A percentile compares a stretch with the other conserved stretches of the same genome.
Evolutionary conservation across 2,329 filamentous ascomycete species (phyloP).

Genomic region (Juglanconis oblonga): DNA sequence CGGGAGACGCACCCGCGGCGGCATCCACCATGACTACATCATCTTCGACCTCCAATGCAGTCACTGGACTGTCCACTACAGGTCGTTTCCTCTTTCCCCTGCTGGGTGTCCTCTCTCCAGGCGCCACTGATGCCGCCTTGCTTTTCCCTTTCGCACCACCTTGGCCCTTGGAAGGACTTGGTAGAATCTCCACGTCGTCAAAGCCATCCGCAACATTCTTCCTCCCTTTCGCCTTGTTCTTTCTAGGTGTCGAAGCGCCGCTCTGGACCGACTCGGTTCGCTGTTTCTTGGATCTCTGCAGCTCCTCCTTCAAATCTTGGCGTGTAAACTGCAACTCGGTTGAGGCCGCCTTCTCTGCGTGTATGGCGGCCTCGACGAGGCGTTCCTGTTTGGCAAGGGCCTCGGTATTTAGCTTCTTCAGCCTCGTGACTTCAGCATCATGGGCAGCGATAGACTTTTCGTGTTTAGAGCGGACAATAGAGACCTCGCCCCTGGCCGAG

Average conservation of each 20-base stretch:
- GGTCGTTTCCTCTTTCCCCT: constrained; percentile 70
- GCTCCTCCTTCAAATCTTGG: constrained; percentile 65
- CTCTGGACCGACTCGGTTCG: constrained; percentile 41
- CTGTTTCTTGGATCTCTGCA: constrained; percentile 37
- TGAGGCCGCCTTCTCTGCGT: constrained; percentile 61
- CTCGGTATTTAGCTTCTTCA: constrained; percentile 64
- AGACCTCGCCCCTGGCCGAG: constrained; percentile 67
- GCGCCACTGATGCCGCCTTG: constrained; percentile 35
- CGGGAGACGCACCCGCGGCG: not conserved
- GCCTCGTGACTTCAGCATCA: constrained; percentile 57
- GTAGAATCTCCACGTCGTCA: constrained; percentile 60
- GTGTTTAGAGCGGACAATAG: constrained; percentile 71
- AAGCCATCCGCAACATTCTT: constrained; percentile 69
- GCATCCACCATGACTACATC: constrained; percentile 29
- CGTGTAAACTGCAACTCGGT: constrained; percentile 72
- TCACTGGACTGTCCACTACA: constrained; percentile 62
- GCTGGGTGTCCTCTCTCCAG: constrained; percentile 57
- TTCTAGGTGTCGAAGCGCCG: constrained; percentile 58
- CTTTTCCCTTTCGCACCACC: constrained; percentile 34
- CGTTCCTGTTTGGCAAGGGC: constrained; percentile 61
- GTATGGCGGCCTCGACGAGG: constrained; percentile 61
- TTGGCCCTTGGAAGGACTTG: constrained; percentile 52
- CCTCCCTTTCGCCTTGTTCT: constrained; percentile 51
- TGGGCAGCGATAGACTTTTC: constrained; percentile 60
- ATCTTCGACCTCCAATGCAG: constrained; percentile 53